A percentile compares a stretch with the other conserved stretches of the same genome.
These are phyloP conservation scores for Vigna radiata DNA, from an alignment of 306 rosid species.

Conservation along the genomic window DNA sequence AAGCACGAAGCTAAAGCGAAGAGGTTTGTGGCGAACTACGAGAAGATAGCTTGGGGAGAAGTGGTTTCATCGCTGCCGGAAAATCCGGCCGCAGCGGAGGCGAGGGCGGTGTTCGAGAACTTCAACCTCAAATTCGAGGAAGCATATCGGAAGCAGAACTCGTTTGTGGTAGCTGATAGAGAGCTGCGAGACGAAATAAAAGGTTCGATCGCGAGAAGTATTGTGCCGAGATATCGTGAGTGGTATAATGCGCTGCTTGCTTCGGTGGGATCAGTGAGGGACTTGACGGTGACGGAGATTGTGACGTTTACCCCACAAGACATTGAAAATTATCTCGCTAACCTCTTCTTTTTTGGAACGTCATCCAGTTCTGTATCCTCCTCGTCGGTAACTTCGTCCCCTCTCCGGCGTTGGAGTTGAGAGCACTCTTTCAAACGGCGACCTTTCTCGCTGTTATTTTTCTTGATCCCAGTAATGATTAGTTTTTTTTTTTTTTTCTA, in stretches of 20 bases:
- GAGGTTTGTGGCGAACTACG: conserved; percentile 55
- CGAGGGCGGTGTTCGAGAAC: conserved; percentile 54
- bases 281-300: not conserved
- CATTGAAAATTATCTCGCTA: conserved; percentile 59
- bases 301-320: conserved; percentile 66
- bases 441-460: conserved; percentile 1
- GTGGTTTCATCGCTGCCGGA: conserved; percentile 62
- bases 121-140: conserved; percentile 64
- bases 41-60: conserved; percentile 62
- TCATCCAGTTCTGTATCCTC: conserved; percentile 30
- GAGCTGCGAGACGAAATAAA: conserved; percentile 67
- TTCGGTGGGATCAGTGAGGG: conserved; percentile 42
- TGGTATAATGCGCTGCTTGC: conserved; percentile 49
- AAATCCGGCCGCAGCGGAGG: conserved; percentile 55
- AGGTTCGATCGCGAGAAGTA: conserved; percentile 46
- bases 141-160: conserved; percentile 58
- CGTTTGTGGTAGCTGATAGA: conserved; percentile 46
- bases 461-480: not conserved
- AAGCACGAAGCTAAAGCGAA: conserved; percentile 59
- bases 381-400: conserved; percentile 35
- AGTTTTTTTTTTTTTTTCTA: not conserved
- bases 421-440: not conserved
- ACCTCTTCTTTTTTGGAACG: conserved; percentile 49
- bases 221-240: conserved; percentile 56
- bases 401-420: conserved; percentile 35